Evolutionary conservation across 805 yeast genomes (phyloP), one percentile per base, ranked within the genome.

Genomic region (Jamesozyma jinghongensis): DNA sequence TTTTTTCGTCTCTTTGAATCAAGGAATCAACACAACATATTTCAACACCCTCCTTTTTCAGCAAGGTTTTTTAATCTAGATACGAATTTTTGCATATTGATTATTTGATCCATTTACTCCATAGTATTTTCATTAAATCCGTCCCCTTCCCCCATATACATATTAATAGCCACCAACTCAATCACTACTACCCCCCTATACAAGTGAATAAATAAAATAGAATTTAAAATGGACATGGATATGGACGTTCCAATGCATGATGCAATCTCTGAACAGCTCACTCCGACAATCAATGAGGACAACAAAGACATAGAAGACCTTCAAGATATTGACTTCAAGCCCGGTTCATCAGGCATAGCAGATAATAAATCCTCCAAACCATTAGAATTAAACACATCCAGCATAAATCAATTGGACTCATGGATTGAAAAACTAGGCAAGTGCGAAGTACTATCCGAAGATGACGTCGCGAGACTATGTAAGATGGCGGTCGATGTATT

Each of bases 401-500:
- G 69, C 48, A 70, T 81, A 46, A 73, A 74, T 51, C 88, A 85
- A 54, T 68, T 88, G 52, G 96, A 88, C 52, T 77, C 74, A 48
- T 87, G 96, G 96, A 84, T 87, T 53, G 90, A 79, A 49, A 80
- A 77, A 57, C 67, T 87, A 48, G 66, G 79, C 43, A 73, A 77
- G 49, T 87, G 97, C 63, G 83, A 85, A 62, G 87, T 90, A 16
- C 70, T 87, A 43, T 68, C 77, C 30, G 96, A 87, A 65, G 77
- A 75, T 28, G 87, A 85, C 45, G 94, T 88, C 19, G 77, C 77
- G 49, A 71, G 74, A 53, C 67, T 87, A 48, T 87, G 97, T 58
- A 82, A 79, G 48, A 83, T 85, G 92, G 96, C 95, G 19, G 79
- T 82, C 44, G 96, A 88, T 51, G 92, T 87, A 27, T 68, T 88